These are phyloP conservation scores for Pseudocercospora vitis DNA, from an alignment of 2,329 filamentous ascomycete species.

Conservation along the genomic window DNA sequence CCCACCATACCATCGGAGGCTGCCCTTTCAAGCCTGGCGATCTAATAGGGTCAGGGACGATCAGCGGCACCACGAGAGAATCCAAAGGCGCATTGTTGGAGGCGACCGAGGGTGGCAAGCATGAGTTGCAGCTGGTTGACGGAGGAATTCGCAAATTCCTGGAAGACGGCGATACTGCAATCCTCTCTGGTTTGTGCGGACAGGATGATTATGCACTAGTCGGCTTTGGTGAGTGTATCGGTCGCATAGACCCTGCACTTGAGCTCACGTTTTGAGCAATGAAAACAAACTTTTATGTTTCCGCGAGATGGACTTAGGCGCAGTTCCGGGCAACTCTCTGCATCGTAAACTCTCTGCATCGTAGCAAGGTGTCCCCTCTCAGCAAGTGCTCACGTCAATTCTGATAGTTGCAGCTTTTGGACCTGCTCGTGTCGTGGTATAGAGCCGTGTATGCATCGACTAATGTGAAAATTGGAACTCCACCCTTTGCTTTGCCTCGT, in stretches of 20 bases:
- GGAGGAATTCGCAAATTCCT: slow-evolving; percentile 70
- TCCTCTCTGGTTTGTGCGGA: slow-evolving; percentile 65
- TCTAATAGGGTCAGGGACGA: slow-evolving; percentile 75
- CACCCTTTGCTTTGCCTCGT: neutral
- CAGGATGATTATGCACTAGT: slow-evolving; percentile 63
- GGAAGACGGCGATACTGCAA: slow-evolving; percentile 70
- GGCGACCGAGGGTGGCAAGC: slow-evolving; percentile 69
- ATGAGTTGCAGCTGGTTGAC: slow-evolving; percentile 58
- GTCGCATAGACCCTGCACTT: slow-evolving; percentile 56
- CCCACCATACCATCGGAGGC: slow-evolving; percentile 74
- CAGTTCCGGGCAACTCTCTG: neutral
- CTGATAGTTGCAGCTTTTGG: neutral
- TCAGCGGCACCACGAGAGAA: slow-evolving; percentile 61
- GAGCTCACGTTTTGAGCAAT: slow-evolving; percentile 18
- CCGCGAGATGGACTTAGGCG: neutral
- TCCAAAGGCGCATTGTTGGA: slow-evolving; percentile 71
- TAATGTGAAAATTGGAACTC: neutral
- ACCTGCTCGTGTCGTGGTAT: neutral
- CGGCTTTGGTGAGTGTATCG: slow-evolving; percentile 73
- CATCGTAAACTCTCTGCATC: neutral
- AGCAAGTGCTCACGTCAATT: too few species aligned
- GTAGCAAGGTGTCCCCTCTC: neutral
- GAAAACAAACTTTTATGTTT: neutral
- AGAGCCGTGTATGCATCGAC: too few species aligned
- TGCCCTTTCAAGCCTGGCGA: slow-evolving; percentile 74